Percentiles rank a stretch among this genome's conserved stretches.
Conservation (phyloP, 2,329 filamentous ascomycete species). For the Neonectria coccinea region DNA sequence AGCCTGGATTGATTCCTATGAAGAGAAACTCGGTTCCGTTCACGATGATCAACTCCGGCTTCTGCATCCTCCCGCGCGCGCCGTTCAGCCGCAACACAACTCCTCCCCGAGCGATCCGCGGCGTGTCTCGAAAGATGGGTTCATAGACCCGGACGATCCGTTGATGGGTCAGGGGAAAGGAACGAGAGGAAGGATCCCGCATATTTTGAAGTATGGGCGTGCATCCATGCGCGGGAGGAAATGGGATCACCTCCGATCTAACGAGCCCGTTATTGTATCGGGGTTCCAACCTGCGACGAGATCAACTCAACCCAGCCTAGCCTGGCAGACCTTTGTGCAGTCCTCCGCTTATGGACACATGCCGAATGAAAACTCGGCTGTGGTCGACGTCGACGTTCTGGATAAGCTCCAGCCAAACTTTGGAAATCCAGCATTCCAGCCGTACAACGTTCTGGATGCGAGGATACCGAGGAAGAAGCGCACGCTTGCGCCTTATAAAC, state of each 20-base stretch:
- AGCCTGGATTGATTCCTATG: conserved; percentile 65
- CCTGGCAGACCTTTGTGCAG: conserved; percentile 66
- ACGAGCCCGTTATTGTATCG: conserved; percentile 70
- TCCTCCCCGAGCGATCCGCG: conserved; percentile 54
- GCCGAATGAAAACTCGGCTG: conserved; percentile 60
- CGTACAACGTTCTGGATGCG: conserved; percentile 46
- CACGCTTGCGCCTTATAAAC: conserved; percentile 58
- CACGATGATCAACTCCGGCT: conserved; percentile 55
- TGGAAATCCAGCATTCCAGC: conserved; percentile 52
- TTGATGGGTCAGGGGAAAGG: conserved; percentile 51
- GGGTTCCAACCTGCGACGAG: conserved; percentile 56
- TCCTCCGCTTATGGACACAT: conserved; percentile 65
- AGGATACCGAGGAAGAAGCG: conserved; percentile 47
- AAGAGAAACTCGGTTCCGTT: conserved; percentile 54
- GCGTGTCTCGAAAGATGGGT: conserved; percentile 63
- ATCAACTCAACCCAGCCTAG: conserved; percentile 54
- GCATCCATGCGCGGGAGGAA: conserved; percentile 60
- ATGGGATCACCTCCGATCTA: conserved; percentile 70
- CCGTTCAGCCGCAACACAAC: conserved; percentile 57
- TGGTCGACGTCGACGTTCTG: conserved; percentile 60
- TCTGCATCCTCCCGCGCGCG: conserved; percentile 54
- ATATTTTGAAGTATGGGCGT: conserved; percentile 61
- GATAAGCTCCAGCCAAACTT: conserved; percentile 62
- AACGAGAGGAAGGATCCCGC: conserved; percentile 55
- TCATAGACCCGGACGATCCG: conserved; percentile 56